Conservation (phyloP, 2,329 filamentous ascomycete genomes). For the Cryphonectria radicalis region DNA sequence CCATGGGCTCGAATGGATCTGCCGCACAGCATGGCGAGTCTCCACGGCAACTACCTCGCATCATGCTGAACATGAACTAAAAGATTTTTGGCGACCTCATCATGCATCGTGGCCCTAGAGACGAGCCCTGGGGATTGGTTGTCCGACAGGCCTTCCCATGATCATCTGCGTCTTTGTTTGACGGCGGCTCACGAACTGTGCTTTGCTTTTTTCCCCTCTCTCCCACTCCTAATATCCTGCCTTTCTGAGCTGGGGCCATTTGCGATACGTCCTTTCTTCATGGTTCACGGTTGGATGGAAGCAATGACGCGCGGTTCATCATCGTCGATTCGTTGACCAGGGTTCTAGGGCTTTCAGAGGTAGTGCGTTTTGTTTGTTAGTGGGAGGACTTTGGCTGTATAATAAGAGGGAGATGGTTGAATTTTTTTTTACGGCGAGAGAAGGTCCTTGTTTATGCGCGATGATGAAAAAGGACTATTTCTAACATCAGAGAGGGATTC, state of each 20-base stretch:
- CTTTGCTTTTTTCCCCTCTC: background rate
- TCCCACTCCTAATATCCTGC: background rate
- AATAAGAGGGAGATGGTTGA: background rate
- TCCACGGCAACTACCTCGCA: background rate
- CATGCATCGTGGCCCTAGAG: background rate
- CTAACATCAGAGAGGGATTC: conserved; percentile 18
- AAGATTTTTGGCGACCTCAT: background rate
- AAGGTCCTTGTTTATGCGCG: background rate
- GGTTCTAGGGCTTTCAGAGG: background rate
- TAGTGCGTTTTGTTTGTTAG: background rate
- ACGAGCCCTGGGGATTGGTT: background rate
- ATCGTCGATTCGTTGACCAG: background rate
- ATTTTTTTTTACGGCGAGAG: background rate
- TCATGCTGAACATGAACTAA: background rate
- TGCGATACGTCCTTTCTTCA: background rate
- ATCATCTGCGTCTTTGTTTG: background rate
- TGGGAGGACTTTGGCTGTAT: background rate
- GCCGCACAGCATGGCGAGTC: background rate
- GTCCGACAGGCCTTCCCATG: background rate
- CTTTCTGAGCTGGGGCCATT: background rate
- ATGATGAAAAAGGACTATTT: background rate
- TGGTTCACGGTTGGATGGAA: conserved; percentile 8
- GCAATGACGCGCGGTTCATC: background rate
- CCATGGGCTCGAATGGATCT: background rate
- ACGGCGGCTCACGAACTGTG: background rate